Evolutionary conservation across 2,329 filamentous ascomycete genomes (phyloP).

Genomic region (Shiraia bambusicola): DNA sequence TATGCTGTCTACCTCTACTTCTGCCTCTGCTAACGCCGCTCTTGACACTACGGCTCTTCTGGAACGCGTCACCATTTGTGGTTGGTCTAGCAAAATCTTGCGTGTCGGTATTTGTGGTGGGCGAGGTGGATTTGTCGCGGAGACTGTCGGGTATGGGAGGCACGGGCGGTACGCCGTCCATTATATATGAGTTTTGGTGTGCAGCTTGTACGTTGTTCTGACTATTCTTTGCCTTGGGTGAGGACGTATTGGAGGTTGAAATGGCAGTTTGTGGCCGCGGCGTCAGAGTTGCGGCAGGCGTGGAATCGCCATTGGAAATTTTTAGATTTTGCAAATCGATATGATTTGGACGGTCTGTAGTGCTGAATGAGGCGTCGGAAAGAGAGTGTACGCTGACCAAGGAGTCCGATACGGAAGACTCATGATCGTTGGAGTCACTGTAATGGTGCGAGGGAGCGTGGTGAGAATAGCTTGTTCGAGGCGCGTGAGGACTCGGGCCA

Average conservation of each 20-base stretch:
- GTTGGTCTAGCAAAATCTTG: conserved; percentile 21
- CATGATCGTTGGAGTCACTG: conserved; percentile 45
- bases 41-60: conserved; percentile 32
- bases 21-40: conserved; percentile 21
- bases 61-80: conserved; percentile 18
- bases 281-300: conserved; percentile 26
- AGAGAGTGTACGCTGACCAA: conserved; percentile 70
- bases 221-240: conserved; percentile 1
- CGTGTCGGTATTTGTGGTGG: conserved; percentile 6
- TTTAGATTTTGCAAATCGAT: not conserved
- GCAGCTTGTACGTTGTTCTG: conserved; percentile 10
- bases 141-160: conserved; percentile 37
- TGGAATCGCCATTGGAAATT: conserved; percentile 13
- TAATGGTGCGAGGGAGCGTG: conserved; percentile 28
- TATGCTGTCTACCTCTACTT: conserved; percentile 21
- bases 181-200: conserved; percentile 15
- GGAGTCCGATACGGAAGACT: conserved; percentile 63
- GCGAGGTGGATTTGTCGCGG: conserved; percentile 17
- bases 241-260: conserved; percentile 6
- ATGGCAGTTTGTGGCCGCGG: conserved; percentile 18
- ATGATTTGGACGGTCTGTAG: conserved; percentile 20
- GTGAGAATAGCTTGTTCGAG: conserved; percentile 34
- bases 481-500: conserved; percentile 30
- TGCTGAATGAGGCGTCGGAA: conserved; percentile 61
- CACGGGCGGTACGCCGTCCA: conserved; percentile 32